Evolutionary conservation across 2,329 filamentous ascomycete species (phyloP), one percentile per base, ranked within the genome.

Genomic region (Pyricularia sp.): DNA sequence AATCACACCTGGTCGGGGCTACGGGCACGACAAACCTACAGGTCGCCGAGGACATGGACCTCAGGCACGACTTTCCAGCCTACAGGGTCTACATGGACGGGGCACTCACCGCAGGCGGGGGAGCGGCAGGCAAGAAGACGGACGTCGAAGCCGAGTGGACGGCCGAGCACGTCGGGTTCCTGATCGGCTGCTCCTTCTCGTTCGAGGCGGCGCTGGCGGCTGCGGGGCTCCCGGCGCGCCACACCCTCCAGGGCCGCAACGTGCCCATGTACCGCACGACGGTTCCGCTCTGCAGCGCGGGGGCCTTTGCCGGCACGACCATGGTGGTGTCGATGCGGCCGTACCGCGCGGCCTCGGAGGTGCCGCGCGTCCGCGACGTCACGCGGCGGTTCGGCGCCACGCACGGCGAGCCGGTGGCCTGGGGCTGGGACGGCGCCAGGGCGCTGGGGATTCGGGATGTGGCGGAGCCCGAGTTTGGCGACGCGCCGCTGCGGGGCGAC

Each of bases 301-400:
- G 87, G 0, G 81, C 86, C 11, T 90, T 91, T 74, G 81, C 79
- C 0, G 79, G 78, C 0, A 79, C 79, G 0, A 85, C 82, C 0
- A 86, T 83, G 70, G 85, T 90, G 3, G 87, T 90, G 0, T 89
- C 85, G 0, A 90, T 90, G 88, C 79, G 88, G 59, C 82, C 85
- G 1, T 90, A 90, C 74, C 78, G 74, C 28, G 72, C 71, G 0
- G 12, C 11, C 17, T 73, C 78, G 2, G 82, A 87, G 7, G 74
- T 91, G 3, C 81, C 84, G 28, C 75, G 68, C 17, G 85, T 90
- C 0, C 78, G 87, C 14, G 77, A 79, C 4, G 81, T 90, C 33
- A 90, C 87, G 0, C 77, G 85, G 17, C 77, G 78, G 10, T 90
- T 84, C 75, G 75, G 79, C 10, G 77, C 81, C 1, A 88, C 87